Evolutionary conservation across 129 eudicot genomes (phyloP).

Genomic region (Erigeron canadensis): DNA sequence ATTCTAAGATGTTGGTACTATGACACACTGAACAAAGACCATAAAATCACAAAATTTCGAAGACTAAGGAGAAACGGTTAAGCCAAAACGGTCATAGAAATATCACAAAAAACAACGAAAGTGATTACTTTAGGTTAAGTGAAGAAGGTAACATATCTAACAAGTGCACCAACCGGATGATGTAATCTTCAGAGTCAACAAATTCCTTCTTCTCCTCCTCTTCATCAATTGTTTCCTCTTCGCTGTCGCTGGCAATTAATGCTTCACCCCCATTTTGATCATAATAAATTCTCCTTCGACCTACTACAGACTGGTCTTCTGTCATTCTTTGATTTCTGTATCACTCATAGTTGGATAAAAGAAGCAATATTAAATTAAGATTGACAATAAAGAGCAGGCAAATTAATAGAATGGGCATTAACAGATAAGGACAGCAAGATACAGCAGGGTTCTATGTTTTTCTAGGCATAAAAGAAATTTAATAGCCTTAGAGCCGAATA

Average conservation of each 20-base stretch:
- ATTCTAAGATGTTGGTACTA: no score
- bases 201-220: slow-evolving; percentile 91
- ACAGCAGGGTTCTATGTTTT: background rate
- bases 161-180: slow-evolving; percentile 65
- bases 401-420: background rate
- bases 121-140: background rate
- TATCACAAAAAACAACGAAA: background rate
- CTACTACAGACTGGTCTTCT: slow-evolving; percentile 91
- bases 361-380: background rate
- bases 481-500: background rate
- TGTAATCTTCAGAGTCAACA: slow-evolving; percentile 77
- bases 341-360: slow-evolving; percentile 8
- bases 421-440: background rate
- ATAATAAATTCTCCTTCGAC: slow-evolving; percentile 91
- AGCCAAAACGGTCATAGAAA: background rate
- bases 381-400: slow-evolving; percentile 1
- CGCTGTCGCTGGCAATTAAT: slow-evolving; percentile 84
- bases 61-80: background rate
- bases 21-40: background rate
- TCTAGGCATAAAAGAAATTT: background rate
- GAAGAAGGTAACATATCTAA: background rate
- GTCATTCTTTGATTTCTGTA: slow-evolving; percentile 94
- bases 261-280: slow-evolving; percentile 96
- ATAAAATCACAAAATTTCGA: background rate
- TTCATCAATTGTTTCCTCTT: slow-evolving; percentile 81